These are phyloP conservation scores for Diplodia corticola DNA, from an alignment of 2,329 filamentous ascomycete species.

Conservation along the genomic window DNA sequence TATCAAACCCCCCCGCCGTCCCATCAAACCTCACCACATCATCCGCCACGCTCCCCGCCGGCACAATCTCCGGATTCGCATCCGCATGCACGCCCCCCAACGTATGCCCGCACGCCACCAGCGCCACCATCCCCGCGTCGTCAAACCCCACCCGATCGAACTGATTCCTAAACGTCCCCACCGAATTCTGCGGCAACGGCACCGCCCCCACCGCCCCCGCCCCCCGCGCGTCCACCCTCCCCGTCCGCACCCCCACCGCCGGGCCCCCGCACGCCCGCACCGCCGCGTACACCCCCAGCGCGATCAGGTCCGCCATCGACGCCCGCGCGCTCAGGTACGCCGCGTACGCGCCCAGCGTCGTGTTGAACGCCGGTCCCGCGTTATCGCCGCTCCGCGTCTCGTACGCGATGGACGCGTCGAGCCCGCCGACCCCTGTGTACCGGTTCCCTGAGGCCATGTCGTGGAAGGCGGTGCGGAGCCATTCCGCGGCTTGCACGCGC, in stretches of 20 bases:
- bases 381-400: slow-evolving; percentile 60
- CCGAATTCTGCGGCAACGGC: slow-evolving; percentile 59
- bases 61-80: slow-evolving; percentile 57
- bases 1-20: slow-evolving; percentile 55
- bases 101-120: slow-evolving; percentile 62
- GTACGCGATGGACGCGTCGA: slow-evolving; percentile 63
- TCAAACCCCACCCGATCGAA: slow-evolving; percentile 61
- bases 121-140: slow-evolving; percentile 59
- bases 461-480: slow-evolving; percentile 63
- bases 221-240: slow-evolving; percentile 55
- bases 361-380: slow-evolving; percentile 56
- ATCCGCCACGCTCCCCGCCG: slow-evolving; percentile 45
- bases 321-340: slow-evolving; percentile 54
- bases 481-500: slow-evolving; percentile 61
- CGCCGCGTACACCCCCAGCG: slow-evolving; percentile 59
- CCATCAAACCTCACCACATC: slow-evolving; percentile 52
- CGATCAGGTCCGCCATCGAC: slow-evolving; percentile 59
- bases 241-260: slow-evolving; percentile 54
- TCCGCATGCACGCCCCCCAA: slow-evolving; percentile 60
- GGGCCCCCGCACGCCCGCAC: slow-evolving; percentile 62
- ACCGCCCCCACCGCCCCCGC: slow-evolving; percentile 56
- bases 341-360: slow-evolving; percentile 56
- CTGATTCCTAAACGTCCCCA: slow-evolving; percentile 54
- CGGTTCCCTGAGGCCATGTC: slow-evolving; percentile 60
- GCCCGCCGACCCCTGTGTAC: slow-evolving; percentile 52